Percentiles rank a stretch among this genome's conserved stretches.
phyloP scores from a whole-genome alignment of 2,329 filamentous ascomycete genomes.

The Colletotrichum sp. region DNA sequence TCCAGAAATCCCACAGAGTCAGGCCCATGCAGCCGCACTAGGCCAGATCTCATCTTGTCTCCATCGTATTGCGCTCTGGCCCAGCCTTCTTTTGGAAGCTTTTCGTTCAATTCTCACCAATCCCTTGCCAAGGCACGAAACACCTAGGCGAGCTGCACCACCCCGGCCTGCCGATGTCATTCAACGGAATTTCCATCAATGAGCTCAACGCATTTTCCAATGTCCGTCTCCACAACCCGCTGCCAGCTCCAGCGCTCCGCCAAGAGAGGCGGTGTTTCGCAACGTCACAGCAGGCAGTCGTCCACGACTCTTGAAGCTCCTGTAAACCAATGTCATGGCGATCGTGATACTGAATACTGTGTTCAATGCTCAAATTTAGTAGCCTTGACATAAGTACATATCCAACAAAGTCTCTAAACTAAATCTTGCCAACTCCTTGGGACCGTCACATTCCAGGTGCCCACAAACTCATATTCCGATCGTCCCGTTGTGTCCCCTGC shows the following conservation, averaged over 20 bases:
- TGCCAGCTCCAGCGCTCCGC: neutral
- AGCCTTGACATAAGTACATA: neutral
- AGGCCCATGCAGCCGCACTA: neutral
- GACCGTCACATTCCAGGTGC: neutral
- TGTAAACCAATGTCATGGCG: neutral
- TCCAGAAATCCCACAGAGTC: neutral
- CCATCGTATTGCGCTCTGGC: neutral
- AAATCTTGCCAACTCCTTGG: neutral
- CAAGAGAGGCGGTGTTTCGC: neutral
- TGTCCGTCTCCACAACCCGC: neutral
- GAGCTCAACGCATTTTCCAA: slow-evolving; percentile 10
- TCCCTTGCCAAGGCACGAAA: neutral
- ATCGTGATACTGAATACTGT: neutral
- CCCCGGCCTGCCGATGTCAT: neutral
- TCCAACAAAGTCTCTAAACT: neutral
- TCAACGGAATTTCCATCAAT: slow-evolving; percentile 11
- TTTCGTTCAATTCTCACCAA: neutral
- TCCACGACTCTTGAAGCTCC: neutral
- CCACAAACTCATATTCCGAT: neutral
- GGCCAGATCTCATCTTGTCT: neutral
- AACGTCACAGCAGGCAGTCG: neutral
- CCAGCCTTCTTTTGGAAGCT: neutral
- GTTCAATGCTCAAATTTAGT: neutral
- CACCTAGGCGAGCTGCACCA: neutral
- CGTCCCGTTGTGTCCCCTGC: neutral